Base-by-base conservation (phyloP, 352 stramenopile genomes). In the Globisporangium cylindrosporum region DNA sequence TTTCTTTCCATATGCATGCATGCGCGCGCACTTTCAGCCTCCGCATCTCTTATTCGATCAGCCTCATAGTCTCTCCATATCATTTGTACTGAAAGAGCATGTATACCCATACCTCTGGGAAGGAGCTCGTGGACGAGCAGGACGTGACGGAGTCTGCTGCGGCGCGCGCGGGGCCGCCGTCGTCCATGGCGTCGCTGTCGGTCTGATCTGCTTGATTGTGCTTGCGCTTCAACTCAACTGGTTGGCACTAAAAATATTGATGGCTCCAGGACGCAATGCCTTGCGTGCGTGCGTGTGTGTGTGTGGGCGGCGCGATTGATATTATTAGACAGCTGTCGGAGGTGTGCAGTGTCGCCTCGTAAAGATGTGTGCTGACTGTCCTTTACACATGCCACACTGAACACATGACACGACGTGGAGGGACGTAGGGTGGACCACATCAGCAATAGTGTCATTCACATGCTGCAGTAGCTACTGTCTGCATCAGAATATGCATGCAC, bases 111-210 rank as follows among this genome's bases (percentile, higher is more conserved):
- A 67, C 62, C 62, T 67, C 62, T 22, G 48, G 32, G 29, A 55
- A 67, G 25, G 62, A 67, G 51, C 51, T 67, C 62, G 62, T 67
- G 49, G 62, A 60, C 34, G 62, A 67, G n/a, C 25, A 58, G 9
- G 48, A 51, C 25, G 60, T 66, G 43, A 53, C 32, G 6, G 62
- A 55, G 49, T 59, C 49, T 38, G 62, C 20, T 36, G 34, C 48
- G 5, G 34, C 55, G 29, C 55, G 55, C 55, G 20, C 9, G 41
- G 41, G 14, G 55, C 55, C 15, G 25, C 54, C 20, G 54, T 34
- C 22, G 15, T 61, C 55, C 55, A 61, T 61, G 32, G 32, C 4
- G 41, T n/a, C 15, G 12, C 55, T 43, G 3, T 8, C 24, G 4
- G 36, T 43, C 36, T 43, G 53, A 8, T 6, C 4, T 32, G 29